phyloP scores from a whole-genome alignment of 805 yeast genomes.

The Isabelozyma pseudorhagii region DNA sequence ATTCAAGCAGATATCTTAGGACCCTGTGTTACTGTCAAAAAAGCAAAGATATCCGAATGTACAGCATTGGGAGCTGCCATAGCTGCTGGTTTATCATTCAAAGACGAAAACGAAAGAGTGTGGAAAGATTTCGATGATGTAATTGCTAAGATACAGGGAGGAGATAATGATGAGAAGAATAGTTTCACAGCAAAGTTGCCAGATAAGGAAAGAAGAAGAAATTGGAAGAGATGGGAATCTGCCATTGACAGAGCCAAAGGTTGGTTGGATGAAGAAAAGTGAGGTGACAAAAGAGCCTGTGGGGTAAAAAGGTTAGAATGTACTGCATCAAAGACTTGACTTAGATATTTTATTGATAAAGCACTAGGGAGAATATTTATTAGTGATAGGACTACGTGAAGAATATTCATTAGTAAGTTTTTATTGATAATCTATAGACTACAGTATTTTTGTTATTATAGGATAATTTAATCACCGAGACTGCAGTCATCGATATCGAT shows the following conservation, averaged over 20 bases:
- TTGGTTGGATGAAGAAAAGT: conserved; percentile 57
- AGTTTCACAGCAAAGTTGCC: conserved; percentile 42
- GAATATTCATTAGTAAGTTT: neutral
- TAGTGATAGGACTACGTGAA: no score
- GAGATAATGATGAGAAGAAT: conserved; percentile 21
- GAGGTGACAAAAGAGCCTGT: neutral
- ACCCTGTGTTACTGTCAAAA: conserved; percentile 73
- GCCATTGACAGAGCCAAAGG: conserved; percentile 80
- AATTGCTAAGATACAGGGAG: conserved; percentile 34
- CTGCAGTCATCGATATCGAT: conserved; percentile 13
- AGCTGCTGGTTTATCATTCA: conserved; percentile 78
- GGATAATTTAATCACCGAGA: neutral
- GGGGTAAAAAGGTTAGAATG: no score
- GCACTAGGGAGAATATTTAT: neutral
- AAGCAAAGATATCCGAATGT: conserved; percentile 84
- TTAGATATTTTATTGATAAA: neutral
- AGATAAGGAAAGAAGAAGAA: conserved; percentile 55
- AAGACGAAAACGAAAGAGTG: conserved; percentile 48
- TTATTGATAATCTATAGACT: neutral
- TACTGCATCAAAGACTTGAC: neutral
- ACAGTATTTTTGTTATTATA: no score
- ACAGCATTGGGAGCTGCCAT: conserved; percentile 96
- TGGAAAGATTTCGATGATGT: conserved; percentile 80
- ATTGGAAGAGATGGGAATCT: conserved; percentile 77
- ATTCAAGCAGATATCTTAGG: conserved; percentile 92